phyloP scores from a whole-genome alignment of 169 alveolate genomes.

The Miamiensis avidus region DNA sequence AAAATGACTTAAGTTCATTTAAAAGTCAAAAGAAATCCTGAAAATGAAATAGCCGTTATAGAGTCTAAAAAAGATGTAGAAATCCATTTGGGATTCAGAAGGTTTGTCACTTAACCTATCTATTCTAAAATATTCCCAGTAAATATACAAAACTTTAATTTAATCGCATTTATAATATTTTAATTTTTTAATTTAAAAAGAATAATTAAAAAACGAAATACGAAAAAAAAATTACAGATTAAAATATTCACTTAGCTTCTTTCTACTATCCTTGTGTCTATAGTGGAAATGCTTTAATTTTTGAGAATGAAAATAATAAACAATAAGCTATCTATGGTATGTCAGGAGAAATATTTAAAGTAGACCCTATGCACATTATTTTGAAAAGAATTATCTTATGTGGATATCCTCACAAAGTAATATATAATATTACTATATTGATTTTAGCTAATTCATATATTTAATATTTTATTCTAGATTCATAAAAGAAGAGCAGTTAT shows the following conservation, averaged over 20 bases:
- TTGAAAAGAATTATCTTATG: constrained; percentile 96
- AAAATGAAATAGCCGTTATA: constrained; percentile 63
- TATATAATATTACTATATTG: neutral
- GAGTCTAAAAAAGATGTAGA: constrained; percentile 82
- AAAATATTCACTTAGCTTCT: constrained; percentile 73
- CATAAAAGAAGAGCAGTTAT: constrained; percentile 96
- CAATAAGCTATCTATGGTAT: constrained; percentile 63
- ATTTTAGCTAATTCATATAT: neutral
- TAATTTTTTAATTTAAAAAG: neutral
- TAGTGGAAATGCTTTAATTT: constrained; percentile 58
- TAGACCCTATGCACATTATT: constrained; percentile 94
- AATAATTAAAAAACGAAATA: constrained; percentile 75
- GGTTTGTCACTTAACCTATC: constrained; percentile 79
- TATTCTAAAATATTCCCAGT: constrained; percentile 65
- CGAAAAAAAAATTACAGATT: constrained; percentile 73
- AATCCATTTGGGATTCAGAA: constrained; percentile 93
- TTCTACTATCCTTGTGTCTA: constrained; percentile 74
- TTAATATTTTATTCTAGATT: constrained; percentile 19
- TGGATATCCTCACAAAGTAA: constrained; percentile 94
- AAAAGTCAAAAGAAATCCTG: constrained; percentile 76
- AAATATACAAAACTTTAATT: neutral
- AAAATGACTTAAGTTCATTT: constrained; percentile 92
- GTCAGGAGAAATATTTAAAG: constrained; percentile 89
- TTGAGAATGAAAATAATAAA: constrained; percentile 53
- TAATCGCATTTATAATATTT: neutral